Base-by-base conservation (phyloP, 2,329 filamentous ascomycete genomes). In the Paecilomyces formosus region DNA sequence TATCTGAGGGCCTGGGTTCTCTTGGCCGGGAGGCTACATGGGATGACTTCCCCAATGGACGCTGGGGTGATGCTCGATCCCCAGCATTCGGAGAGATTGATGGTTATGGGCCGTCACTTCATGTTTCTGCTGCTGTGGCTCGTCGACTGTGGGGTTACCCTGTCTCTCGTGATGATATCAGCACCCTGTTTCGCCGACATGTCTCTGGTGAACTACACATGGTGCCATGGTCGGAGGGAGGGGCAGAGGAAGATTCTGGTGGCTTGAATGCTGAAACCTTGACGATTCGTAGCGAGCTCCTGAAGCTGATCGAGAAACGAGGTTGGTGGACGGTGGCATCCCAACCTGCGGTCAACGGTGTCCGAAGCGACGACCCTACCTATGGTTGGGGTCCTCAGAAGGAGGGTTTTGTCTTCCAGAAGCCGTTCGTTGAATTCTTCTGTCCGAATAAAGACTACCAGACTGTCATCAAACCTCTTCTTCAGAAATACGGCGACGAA, bases 241-340 rank as follows among this genome's bases (percentile, higher is more conserved):
- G 74, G 28, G 90, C 96, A 69, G 88, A 88, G 56, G 77, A 79
- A 60, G 69, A 70, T 31, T 63, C 64, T n/a, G 70, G 65, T n/a
- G 74, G 75, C 30, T 57, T 78, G 55, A 78, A 76, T 55, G 82
- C 90, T 18, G 94, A 99, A 76, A 96, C 92, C 2, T 83, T 83
- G 28, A 86, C 87, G 1, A 99, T 99, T 73, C 86, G 87, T 61
- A 76, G 85, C 1, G 84, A 91, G 62, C 84, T 99, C 0, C 76
- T 94, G 28, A 79, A 79, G 49, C 80, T 99, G 60, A 97, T 96
- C 73, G 76, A 79, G 60, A 85, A 86, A 65, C 82, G 83, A 60
- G 92, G 92, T 58, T 97, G 92, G 90, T 97, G 92, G 92, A 97
- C 92, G 2, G 88, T 99, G 3, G 94, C 94, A 3, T 96, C 90